These are phyloP conservation scores for Colletotrichum nymphaeae DNA, from an alignment of 2,329 filamentous ascomycete genomes.

Conservation along the genomic window DNA sequence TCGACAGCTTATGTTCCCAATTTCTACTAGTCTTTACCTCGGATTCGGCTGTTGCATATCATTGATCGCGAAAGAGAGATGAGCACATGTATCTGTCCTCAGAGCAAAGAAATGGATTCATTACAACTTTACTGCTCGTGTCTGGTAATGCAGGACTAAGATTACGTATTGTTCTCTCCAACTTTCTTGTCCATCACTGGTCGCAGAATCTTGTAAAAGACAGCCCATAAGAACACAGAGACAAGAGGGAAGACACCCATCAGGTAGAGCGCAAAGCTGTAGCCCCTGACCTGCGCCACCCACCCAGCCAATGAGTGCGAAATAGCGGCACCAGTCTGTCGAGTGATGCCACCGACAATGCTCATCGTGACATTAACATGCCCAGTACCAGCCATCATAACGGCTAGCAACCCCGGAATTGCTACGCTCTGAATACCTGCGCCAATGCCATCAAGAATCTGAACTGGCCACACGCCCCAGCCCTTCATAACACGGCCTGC, in stretches of 20 bases:
- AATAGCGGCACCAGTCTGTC: constrained; percentile 22
- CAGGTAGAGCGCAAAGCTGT: constrained; percentile 27
- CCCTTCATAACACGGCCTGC: constrained; percentile 13
- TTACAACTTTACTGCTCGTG: background rate
- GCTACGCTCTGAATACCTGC: constrained; percentile 29
- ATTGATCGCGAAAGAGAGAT: too few species aligned
- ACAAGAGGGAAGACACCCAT: constrained; percentile 23
- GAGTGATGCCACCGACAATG: constrained; percentile 28
- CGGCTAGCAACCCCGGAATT: constrained; percentile 20
- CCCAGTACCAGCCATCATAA: constrained; percentile 25
- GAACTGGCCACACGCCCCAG: constrained; percentile 27
- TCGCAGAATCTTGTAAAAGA: constrained; percentile 13
- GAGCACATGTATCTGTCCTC: too few species aligned
- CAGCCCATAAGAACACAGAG: constrained; percentile 17
- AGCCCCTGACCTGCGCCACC: constrained; percentile 18
- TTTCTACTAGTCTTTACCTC: background rate
- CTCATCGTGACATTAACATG: constrained; percentile 19
- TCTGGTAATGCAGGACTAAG: background rate
- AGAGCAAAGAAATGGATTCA: too few species aligned
- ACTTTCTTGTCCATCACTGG: constrained; percentile 20
- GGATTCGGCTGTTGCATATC: too few species aligned
- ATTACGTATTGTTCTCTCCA: background rate
- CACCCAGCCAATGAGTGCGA: constrained; percentile 22
- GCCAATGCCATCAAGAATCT: constrained; percentile 29
- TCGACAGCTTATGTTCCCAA: background rate